phyloP scores from a whole-genome alignment of 805 yeast genomes.

The Sugiyamaella floridensis region DNA sequence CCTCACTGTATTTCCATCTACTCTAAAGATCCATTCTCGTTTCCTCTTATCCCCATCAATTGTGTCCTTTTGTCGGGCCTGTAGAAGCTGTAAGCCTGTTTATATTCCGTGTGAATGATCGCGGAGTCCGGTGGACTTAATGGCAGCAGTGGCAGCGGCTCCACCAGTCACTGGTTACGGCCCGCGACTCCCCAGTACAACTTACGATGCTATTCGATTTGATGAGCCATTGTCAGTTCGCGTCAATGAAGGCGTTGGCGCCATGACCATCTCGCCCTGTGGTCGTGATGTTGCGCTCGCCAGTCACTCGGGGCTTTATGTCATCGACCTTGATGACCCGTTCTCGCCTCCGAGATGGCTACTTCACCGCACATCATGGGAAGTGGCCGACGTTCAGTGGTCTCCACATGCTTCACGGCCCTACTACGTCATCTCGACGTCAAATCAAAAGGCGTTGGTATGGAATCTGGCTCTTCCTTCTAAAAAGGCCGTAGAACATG shows the following conservation, averaged over 20 bases:
- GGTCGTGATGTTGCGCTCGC: slow-evolving; percentile 94
- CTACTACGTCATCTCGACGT: slow-evolving; percentile 86
- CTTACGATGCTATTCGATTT: slow-evolving; percentile 43
- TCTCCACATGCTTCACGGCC: slow-evolving; percentile 83
- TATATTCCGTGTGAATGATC: no score
- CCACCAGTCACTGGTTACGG: neutral
- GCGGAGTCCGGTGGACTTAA: no score
- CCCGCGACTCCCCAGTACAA: neutral
- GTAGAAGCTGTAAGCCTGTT: no score
- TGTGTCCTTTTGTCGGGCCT: no score
- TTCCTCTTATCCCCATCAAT: no score
- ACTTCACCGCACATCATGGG: slow-evolving; percentile 91
- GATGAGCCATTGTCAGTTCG: slow-evolving; percentile 75
- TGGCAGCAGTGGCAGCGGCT: neutral
- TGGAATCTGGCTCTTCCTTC: slow-evolving; percentile 82
- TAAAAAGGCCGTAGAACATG: slow-evolving; percentile 72
- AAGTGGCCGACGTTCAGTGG: slow-evolving; percentile 98
- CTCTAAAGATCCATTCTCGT: no score
- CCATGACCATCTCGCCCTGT: slow-evolving; percentile 81
- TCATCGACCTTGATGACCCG: slow-evolving; percentile 93
- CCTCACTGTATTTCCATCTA: no score
- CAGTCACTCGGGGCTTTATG: slow-evolving; percentile 64
- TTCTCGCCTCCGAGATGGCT: slow-evolving; percentile 92
- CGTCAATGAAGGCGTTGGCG: slow-evolving; percentile 87
- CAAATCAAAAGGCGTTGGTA: slow-evolving; percentile 89